Percentiles rank a stretch among this genome's conserved stretches.
phyloP scores from a whole-genome alignment of 1,284 basidiomycete genomes.

The Ustilago crameri region DNA sequence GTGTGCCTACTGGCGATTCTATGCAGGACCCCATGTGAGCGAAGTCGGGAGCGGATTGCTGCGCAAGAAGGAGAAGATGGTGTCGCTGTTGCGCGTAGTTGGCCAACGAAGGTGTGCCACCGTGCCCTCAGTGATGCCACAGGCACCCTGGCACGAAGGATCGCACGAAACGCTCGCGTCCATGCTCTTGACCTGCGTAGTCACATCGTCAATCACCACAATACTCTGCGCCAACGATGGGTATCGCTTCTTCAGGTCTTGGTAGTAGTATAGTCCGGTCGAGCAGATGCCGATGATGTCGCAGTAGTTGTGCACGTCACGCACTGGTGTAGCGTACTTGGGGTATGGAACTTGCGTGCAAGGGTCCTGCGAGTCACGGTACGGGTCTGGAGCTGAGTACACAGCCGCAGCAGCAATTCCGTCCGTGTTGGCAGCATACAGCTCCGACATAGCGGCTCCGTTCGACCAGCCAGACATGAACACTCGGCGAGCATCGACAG shows the following conservation, averaged over 20 bases:
- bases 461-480: slow-evolving; percentile 29
- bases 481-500: slow-evolving; percentile 23
- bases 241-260: slow-evolving; percentile 26
- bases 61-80: slow-evolving; percentile 25
- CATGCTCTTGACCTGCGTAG: slow-evolving; percentile 12
- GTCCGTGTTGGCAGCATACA: slow-evolving; percentile 30
- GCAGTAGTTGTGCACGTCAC: slow-evolving; percentile 35
- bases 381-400: slow-evolving; percentile 39
- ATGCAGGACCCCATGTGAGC: slow-evolving; percentile 15
- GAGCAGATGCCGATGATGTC: slow-evolving; percentile 33
- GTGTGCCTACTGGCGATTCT: no score
- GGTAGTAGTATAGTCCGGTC: slow-evolving; percentile 23
- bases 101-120: slow-evolving; percentile 15
- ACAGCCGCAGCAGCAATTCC: slow-evolving; percentile 35
- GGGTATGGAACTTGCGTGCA: slow-evolving; percentile 29
- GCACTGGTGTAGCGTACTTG: slow-evolving; percentile 21
- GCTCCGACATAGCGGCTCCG: slow-evolving; percentile 15
- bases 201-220: slow-evolving; percentile 19
- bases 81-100: slow-evolving; percentile 9
- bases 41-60: slow-evolving; percentile 22
- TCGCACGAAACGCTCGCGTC: slow-evolving; percentile 14
- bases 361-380: slow-evolving; percentile 35
- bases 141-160: slow-evolving; percentile 20
- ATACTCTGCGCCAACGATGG: slow-evolving; percentile 20
- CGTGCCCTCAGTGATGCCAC: slow-evolving; percentile 9